phyloP scores from a whole-genome alignment of 1,139 yeast species.

The Lodderomyces margitis region DNA sequence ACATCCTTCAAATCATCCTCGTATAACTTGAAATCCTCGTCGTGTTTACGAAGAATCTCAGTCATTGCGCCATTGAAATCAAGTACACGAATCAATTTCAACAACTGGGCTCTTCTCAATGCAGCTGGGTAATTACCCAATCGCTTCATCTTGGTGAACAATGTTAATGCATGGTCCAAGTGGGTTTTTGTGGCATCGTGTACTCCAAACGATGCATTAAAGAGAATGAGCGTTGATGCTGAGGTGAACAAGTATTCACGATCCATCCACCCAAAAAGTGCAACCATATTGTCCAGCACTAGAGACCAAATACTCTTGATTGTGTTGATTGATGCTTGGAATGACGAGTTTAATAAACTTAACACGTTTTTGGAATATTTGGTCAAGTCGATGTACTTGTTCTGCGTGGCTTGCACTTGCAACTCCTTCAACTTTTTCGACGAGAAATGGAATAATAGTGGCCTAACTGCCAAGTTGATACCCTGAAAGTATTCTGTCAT shows the following conservation, averaged over 20 bases:
- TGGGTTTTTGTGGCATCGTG: conserved; percentile 74
- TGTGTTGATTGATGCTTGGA: conserved; percentile 81
- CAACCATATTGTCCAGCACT: conserved; percentile 73
- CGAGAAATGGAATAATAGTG: conserved; percentile 76
- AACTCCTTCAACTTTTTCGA: conserved; percentile 60
- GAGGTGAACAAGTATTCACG: conserved; percentile 81
- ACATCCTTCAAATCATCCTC: conserved; percentile 4
- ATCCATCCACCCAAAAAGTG: conserved; percentile 86
- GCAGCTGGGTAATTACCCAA: conserved; percentile 81
- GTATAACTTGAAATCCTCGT: conserved; percentile 36
- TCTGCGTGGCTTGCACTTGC: conserved; percentile 36
- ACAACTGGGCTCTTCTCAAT: conserved; percentile 65
- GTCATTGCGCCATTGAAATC: conserved; percentile 69
- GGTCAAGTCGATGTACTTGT: conserved; percentile 64
- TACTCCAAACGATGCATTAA: conserved; percentile 80
- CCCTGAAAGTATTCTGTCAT: conserved; percentile 89
- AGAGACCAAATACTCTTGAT: conserved; percentile 73
- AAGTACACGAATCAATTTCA: conserved; percentile 60
- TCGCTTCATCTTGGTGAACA: conserved; percentile 72
- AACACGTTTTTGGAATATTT: conserved; percentile 67
- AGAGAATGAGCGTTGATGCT: conserved; percentile 71
- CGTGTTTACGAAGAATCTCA: conserved; percentile 55
- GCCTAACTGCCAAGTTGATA: conserved; percentile 77
- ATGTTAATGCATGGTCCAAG: conserved; percentile 67
- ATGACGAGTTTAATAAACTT: conserved; percentile 71